phyloP scores from a whole-genome alignment of 139 green algal species.

The Chlamydomonas incerta region DNA sequence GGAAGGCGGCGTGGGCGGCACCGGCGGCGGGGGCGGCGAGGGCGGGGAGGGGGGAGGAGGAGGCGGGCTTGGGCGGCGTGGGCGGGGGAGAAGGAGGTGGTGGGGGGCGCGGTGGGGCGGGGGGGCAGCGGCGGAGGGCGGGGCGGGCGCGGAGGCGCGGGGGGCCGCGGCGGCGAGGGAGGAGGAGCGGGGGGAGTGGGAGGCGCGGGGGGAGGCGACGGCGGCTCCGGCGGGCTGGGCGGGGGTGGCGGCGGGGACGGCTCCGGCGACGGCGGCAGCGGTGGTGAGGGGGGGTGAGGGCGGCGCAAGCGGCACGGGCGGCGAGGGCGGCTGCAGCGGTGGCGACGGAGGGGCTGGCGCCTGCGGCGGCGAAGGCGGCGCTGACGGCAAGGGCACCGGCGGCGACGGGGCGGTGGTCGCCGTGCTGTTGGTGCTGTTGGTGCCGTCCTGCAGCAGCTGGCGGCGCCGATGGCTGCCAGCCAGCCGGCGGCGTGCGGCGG shows the following conservation, averaged over 20 bases:
- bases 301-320: background rate
- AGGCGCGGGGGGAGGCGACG: background rate
- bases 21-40: background rate
- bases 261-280: background rate
- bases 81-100: background rate
- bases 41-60: background rate
- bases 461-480: no score
- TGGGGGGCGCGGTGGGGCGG: no score
- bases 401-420: no score
- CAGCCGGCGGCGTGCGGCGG: background rate
- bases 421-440: no score
- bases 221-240: background rate
- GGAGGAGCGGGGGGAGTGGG: background rate
- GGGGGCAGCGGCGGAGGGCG: no score
- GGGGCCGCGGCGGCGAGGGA: background rate
- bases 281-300: background rate
- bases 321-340: background rate
- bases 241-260: background rate
- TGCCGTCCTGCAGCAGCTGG: no score
- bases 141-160: background rate
- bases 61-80: no score
- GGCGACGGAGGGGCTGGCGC: background rate
- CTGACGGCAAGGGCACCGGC: no score
- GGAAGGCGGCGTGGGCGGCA: background rate
- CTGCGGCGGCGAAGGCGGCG: background rate